Evolutionary conservation across 345 rosid genomes (phyloP).

Genomic region (Iberis pinnata): DNA sequence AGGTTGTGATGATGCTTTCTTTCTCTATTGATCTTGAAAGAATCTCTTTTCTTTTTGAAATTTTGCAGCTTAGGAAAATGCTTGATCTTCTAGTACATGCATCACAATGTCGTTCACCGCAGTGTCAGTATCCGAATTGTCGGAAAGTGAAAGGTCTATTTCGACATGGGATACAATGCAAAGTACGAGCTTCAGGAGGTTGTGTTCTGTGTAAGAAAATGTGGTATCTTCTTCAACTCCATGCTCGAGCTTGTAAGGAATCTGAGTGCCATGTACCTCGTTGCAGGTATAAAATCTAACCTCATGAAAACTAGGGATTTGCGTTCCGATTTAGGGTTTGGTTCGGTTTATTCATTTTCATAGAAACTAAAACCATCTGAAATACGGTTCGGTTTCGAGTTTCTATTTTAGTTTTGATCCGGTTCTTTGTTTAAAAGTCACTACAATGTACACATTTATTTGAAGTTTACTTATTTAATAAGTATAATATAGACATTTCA

Average conservation of each 20-base stretch:
- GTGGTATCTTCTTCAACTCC: conserved; percentile 99
- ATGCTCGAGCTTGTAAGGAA: conserved; percentile 98
- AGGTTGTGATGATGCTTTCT: neutral
- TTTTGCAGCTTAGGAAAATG: conserved; percentile 87
- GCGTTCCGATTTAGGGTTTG: too few relatives aligned
- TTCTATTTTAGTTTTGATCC: too few relatives aligned
- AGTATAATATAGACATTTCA: too few relatives aligned
- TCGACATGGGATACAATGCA: conserved; percentile 91
- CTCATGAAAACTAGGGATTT: too few relatives aligned
- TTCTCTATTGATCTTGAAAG: too few relatives aligned
- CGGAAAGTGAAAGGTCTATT: conserved; percentile 96
- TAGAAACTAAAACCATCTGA: too few relatives aligned
- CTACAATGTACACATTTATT: too few relatives aligned
- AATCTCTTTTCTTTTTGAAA: neutral
- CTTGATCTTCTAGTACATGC: conserved; percentile 99
- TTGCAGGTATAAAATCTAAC: conserved; percentile 53
- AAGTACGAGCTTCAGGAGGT: conserved; percentile 83
- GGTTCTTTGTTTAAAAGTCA: too few relatives aligned
- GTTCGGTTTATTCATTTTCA: too few relatives aligned
- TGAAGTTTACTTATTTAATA: too few relatives aligned
- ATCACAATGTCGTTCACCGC: conserved; percentile 70
- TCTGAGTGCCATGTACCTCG: conserved; percentile 91
- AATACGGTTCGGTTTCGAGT: too few relatives aligned
- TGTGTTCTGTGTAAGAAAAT: conserved; percentile 89
- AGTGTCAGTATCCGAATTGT: conserved; percentile 91